phyloP scores from a whole-genome alignment of 345 rosid species.

The Capsella bursapastoris region DNA sequence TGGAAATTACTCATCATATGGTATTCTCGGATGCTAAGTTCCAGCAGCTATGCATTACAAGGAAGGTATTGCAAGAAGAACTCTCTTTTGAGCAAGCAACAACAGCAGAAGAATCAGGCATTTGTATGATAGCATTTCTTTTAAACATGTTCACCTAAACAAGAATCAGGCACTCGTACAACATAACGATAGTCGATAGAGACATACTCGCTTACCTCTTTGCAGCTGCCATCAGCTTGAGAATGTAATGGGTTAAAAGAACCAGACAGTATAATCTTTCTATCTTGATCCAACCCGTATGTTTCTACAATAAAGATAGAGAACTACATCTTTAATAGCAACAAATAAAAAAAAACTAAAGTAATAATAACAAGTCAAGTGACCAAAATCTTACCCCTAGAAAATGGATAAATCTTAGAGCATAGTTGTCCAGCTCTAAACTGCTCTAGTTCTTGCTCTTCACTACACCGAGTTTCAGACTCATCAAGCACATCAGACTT shows the following conservation, averaged over 20 bases:
- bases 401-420: conserved; percentile 76
- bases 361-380: no score
- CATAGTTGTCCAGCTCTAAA: conserved; percentile 65
- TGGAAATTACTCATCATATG: no score
- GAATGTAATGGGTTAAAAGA: conserved; percentile 89
- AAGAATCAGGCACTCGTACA: no score
- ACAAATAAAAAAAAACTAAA: not conserved
- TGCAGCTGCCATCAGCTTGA: conserved; percentile 87
- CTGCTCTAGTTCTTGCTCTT: conserved; percentile 79
- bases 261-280: conserved; percentile 85
- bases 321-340: conserved; percentile 31
- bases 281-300: conserved; percentile 48
- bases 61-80: no score
- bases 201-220: conserved; percentile 57
- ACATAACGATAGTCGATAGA: not conserved
- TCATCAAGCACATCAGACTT: conserved; percentile 63
- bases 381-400: conserved; percentile 50
- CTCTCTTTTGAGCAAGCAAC: no score
- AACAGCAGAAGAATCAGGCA: no score
- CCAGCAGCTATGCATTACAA: no score
- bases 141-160: no score
- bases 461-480: conserved; percentile 56
- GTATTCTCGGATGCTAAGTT: no score
- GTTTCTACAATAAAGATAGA: conserved; percentile 47
- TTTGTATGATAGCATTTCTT: no score